Conservation (phyloP, 2,329 filamentous ascomycete species). For the Coniosporium tulheliwenetii region DNA sequence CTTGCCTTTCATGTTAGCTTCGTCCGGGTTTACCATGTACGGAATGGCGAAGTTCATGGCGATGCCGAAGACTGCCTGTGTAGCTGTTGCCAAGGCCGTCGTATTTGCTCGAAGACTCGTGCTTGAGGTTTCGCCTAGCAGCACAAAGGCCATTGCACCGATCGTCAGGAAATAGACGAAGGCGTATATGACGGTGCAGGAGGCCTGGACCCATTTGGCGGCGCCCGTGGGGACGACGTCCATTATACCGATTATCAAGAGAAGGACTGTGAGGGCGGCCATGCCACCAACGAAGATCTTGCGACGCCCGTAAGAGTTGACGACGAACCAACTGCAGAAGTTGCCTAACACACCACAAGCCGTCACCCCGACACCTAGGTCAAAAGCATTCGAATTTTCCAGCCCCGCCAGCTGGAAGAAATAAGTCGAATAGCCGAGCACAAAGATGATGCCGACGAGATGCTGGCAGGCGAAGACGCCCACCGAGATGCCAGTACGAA, state of each 20-base stretch:
- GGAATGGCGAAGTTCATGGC: slow-evolving; percentile 24
- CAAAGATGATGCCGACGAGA: slow-evolving; percentile 24
- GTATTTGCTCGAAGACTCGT: slow-evolving; percentile 22
- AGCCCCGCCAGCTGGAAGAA: slow-evolving; percentile 31
- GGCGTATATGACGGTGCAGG: slow-evolving; percentile 19
- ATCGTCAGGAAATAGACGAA: slow-evolving; percentile 20
- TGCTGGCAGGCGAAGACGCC: slow-evolving; percentile 28
- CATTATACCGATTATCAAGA: slow-evolving; percentile 22
- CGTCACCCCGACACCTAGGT: slow-evolving; percentile 24
- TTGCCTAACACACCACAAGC: slow-evolving; percentile 27
- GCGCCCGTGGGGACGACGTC: slow-evolving; percentile 19
- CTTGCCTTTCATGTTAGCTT: slow-evolving; percentile 22
- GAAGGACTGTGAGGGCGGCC: slow-evolving; percentile 16
- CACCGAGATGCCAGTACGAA: slow-evolving; percentile 27
- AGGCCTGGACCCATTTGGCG: slow-evolving; percentile 24
- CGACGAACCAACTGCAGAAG: slow-evolving; percentile 23
- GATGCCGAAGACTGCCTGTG: slow-evolving; percentile 23
- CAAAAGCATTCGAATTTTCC: slow-evolving; percentile 20
- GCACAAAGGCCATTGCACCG: slow-evolving; percentile 22
- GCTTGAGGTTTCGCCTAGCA: slow-evolving; percentile 21
- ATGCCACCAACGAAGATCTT: slow-evolving; percentile 23
- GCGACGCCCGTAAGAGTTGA: slow-evolving; percentile 22
- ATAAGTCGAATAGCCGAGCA: slow-evolving; percentile 28
- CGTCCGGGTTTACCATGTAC: slow-evolving; percentile 25
- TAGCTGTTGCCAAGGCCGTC: slow-evolving; percentile 21